Conservation (phyloP, 2,329 filamentous ascomycete species). For the Colletotrichum scovillei region DNA sequence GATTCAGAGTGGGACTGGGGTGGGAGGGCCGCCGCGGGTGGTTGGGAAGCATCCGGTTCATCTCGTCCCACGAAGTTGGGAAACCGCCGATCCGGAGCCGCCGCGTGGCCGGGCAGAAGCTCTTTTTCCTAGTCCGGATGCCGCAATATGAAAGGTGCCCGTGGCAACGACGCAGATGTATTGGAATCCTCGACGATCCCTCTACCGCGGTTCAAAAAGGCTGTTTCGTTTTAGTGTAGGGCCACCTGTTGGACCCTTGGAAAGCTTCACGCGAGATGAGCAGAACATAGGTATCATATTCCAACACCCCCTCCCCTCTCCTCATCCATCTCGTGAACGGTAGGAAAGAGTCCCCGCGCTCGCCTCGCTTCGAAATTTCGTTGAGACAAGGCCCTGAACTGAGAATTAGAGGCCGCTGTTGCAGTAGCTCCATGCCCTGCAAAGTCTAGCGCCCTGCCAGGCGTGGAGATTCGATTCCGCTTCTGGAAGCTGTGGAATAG, state of each 20-base stretch:
- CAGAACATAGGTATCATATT: not conserved
- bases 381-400: slow-evolving; percentile 6
- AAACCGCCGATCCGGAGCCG: slow-evolving; percentile 31
- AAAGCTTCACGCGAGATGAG: not conserved
- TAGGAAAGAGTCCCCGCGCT: not conserved
- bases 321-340: not conserved
- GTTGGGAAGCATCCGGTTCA: not conserved
- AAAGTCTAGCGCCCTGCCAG: slow-evolving; percentile 9
- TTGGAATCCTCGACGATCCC: not conserved
- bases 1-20: not conserved
- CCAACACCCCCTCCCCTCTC: not conserved
- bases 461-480: slow-evolving; percentile 10
- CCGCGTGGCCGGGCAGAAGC: slow-evolving; percentile 14
- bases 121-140: slow-evolving; percentile 12
- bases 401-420: not conserved
- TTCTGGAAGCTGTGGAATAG: slow-evolving; percentile 26
- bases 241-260: not conserved
- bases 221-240: not conserved
- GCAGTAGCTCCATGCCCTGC: slow-evolving; percentile 10
- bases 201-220: not conserved
- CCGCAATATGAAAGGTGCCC: not conserved
- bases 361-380: not conserved
- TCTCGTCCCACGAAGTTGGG: slow-evolving; percentile 29
- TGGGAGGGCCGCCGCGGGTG: too few relatives aligned
- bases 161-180: not conserved